Evolutionary conservation across 805 yeast genomes (phyloP).

Genomic region (Yamadazyma philogaea): DNA sequence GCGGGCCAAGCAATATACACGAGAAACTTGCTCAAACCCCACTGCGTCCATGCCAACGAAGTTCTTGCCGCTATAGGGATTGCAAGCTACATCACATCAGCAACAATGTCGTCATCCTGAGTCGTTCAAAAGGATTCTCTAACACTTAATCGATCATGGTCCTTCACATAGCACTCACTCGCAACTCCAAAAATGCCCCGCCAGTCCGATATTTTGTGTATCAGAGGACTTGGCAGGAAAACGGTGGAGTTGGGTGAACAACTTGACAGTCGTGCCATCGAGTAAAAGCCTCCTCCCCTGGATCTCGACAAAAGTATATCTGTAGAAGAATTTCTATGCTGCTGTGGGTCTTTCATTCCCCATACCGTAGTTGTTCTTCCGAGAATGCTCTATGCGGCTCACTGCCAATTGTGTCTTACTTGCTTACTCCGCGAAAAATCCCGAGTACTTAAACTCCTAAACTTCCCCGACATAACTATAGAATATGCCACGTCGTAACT

Average conservation of each 20-base stretch:
- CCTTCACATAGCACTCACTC: background rate
- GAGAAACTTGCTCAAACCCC: background rate
- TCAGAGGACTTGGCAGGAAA: no score
- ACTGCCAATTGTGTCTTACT: background rate
- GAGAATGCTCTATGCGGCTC: background rate
- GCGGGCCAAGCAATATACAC: background rate
- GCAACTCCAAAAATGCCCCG: background rate
- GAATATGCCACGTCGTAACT: constrained; percentile 41
- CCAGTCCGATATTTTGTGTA: no score
- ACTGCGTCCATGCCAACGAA: background rate
- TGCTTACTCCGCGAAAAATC: background rate
- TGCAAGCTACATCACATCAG: no score
- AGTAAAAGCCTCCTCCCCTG: no score
- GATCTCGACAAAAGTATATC: no score
- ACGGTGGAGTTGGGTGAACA: no score
- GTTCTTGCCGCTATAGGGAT: no score
- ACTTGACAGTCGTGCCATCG: no score
- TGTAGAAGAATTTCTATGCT: no score
- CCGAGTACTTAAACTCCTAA: background rate
- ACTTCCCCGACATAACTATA: background rate
- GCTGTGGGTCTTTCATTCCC: background rate
- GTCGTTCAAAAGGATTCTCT: no score
- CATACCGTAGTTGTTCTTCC: background rate
- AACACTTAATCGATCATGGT: no score
- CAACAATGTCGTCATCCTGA: no score